Base-by-base conservation (phyloP, 345 rosid genomes). In the Citrus australasica region DNA sequence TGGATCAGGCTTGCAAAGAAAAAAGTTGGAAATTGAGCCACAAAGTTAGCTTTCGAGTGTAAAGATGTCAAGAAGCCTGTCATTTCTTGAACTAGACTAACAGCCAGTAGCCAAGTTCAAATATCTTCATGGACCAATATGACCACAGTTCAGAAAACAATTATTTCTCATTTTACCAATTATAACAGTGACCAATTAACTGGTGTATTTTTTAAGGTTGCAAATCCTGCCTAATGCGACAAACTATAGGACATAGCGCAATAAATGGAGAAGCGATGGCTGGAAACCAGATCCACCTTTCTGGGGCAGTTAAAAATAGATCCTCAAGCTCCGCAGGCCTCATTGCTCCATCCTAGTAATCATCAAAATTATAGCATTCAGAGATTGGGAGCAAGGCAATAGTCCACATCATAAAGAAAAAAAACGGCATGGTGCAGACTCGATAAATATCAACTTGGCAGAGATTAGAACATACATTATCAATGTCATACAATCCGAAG, bases 291-390 rank as follows among this genome's bases (percentile, higher is more conserved):
- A 71, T 76, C 79, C 76, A 93, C 96, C 90, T 91, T 80, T 89
- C 94, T 27, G 98, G 96, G 74, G 96, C 93, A 83, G 96, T 89
- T 70, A 87, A 87, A 83, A 93, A 93, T 83, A 93, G 81, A 77
- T 86, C 91, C 56, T 90, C 91, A 76, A 92, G 85, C 79, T 90
- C 94, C 38, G 89, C 74, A 67, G 94, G 87, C 33, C 76, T 79
- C 71, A 93, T 72, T 62, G 94, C 89, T 79, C 93, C 96, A 88
- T 88, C 93, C 98, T 93, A 83, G 62, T 63, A 75, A 83, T 58
- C 55, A 77, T 73, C 79, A 86, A 81, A 55, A 80, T 65, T 9
- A 67, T 82, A 78, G 79, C 19, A 78, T 75, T 79, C 40, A 51
- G 35, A 56, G 32, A 53, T 38, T 74, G 17, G 69, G 42, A 72